phyloP scores from a whole-genome alignment of 306 rosid genomes.

The Lithocarpus polystachyus region DNA sequence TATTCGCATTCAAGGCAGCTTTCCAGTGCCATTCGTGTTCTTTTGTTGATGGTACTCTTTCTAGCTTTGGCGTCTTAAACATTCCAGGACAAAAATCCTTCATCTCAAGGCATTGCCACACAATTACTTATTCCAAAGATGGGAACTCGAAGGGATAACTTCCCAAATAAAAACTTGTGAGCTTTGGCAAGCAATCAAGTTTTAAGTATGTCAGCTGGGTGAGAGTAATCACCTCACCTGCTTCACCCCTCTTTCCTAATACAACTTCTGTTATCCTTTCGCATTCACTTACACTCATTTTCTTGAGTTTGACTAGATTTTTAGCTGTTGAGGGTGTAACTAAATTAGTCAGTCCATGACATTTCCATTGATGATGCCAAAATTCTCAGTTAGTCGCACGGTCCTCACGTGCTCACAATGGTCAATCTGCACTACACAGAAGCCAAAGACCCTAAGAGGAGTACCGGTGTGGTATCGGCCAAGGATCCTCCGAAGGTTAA shows the following conservation, averaged over 20 bases:
- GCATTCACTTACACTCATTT: neutral
- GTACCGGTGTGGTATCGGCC: no score
- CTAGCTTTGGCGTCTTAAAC: neutral
- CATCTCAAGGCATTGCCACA: slow-evolving; percentile 6
- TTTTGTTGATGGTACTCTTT: neutral
- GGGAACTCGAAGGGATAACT: neutral
- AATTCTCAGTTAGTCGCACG: no score
- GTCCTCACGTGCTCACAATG: no score
- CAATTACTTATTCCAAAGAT: neutral
- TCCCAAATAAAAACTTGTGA: neutral
- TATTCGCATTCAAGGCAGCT: neutral
- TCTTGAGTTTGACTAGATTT: neutral
- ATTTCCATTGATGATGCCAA: no score
- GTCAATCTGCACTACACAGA: no score
- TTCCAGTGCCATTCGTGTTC: neutral
- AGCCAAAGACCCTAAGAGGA: no score
- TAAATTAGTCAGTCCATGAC: slow-evolving; percentile 3
- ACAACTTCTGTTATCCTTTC: neutral
- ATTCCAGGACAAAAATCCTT: neutral
- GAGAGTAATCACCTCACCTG: no score
- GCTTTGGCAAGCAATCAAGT: neutral
- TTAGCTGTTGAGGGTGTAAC: neutral
- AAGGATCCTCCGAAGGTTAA: no score
- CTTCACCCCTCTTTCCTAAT: neutral
- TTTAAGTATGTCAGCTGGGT: neutral